Evolutionary conservation across 169 alveolate species (phyloP).

Genomic region (Hammondia hammondi): DNA sequence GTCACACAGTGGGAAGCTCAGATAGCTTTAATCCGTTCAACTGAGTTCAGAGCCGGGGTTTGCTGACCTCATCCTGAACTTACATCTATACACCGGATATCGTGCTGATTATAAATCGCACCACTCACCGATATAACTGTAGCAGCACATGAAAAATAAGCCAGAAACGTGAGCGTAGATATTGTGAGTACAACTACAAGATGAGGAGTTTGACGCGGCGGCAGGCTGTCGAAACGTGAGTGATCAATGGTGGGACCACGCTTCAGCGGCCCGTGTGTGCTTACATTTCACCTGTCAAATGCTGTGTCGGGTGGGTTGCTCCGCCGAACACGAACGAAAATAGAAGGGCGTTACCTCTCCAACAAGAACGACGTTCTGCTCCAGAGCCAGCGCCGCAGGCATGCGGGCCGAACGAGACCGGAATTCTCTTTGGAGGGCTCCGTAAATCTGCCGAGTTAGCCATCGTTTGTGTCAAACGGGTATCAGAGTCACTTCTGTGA

Average conservation of each 20-base stretch:
- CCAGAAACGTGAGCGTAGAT: conserved; percentile 54
- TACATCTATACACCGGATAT: background rate
- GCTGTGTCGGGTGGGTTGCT: conserved; percentile 11
- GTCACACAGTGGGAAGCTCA: too few relatives aligned
- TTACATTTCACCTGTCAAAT: conserved; percentile 68
- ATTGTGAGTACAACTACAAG: conserved; percentile 67
- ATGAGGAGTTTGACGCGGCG: conserved; percentile 67
- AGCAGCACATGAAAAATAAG: conserved; percentile 67
- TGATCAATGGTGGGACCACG: background rate
- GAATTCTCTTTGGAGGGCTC: conserved; percentile 57
- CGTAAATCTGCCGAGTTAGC: conserved; percentile 40
- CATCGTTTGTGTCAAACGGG: background rate
- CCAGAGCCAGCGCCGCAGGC: conserved; percentile 64
- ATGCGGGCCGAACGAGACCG: conserved; percentile 33
- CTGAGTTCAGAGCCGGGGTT: background rate
- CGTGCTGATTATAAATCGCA: background rate
- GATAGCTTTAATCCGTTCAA: too few relatives aligned
- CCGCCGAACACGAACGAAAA: background rate
- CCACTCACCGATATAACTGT: conserved; percentile 65
- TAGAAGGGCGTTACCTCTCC: conserved; percentile 40
- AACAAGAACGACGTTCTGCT: conserved; percentile 58
- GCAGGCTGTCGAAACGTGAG: conserved; percentile 41
- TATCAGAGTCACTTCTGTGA: background rate
- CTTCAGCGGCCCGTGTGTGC: conserved; percentile 12
- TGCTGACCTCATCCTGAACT: conserved; percentile 62